Evolutionary conservation across 768 basidiomycete genomes (phyloP).

Genomic region (Obba rivulosa): DNA sequence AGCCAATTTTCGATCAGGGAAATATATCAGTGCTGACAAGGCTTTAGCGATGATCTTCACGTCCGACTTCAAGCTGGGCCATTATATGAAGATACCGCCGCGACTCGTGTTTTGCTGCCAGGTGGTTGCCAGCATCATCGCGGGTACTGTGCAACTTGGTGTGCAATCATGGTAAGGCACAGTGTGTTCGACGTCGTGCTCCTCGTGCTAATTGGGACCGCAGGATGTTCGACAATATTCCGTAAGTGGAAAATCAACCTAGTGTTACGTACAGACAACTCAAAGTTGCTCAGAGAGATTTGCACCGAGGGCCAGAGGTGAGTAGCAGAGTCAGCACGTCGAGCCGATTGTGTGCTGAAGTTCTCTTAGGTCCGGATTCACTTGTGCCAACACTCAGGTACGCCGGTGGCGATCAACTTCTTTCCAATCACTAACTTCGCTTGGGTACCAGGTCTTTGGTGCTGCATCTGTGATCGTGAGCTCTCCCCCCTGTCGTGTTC

Average conservation of each 20-base stretch:
- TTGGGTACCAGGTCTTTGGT: conserved; percentile 24
- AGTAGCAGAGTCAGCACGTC: background rate
- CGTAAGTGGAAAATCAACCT: conserved; percentile 4
- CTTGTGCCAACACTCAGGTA: conserved; percentile 17
- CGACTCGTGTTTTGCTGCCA: conserved; percentile 36
- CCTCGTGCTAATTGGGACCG: background rate
- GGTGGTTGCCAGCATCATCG: conserved; percentile 44
- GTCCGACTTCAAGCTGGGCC: conserved; percentile 72
- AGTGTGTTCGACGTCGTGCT: background rate
- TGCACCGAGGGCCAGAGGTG: background rate
- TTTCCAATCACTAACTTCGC: background rate
- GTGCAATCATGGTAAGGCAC: conserved; percentile 43
- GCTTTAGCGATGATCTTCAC: conserved; percentile 54
- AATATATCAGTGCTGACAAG: background rate
- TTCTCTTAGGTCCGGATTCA: conserved; percentile 16
- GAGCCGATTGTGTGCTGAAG: background rate
- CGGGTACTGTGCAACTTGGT: conserved; percentile 61
- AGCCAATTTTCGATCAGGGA: background rate
- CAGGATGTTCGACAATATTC: conserved; percentile 59
- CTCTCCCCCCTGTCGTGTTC: conserved; percentile 11
- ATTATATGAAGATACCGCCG: conserved; percentile 65
- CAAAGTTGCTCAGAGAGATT: conserved; percentile 4
- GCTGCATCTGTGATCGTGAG: conserved; percentile 41
- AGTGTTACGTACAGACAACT: background rate
- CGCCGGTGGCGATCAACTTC: conserved; percentile 29